A percentile compares a stretch with the other conserved stretches of the same genome.
Evolutionary conservation across 179 eudicot genomes (phyloP).

Genomic region (Carnegiea gigantea): DNA sequence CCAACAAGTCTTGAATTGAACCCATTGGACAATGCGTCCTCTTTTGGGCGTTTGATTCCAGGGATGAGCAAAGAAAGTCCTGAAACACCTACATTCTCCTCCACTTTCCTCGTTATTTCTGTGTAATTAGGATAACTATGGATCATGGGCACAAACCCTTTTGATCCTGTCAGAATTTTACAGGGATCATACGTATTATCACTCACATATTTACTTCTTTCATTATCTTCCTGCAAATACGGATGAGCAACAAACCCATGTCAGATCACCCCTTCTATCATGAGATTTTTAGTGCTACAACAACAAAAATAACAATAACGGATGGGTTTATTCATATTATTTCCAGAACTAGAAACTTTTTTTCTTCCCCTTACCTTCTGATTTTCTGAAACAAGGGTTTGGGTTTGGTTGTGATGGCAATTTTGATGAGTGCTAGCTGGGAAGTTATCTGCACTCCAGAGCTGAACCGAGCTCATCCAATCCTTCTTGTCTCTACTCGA

Average conservation of each 20-base stretch:
- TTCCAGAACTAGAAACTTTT: background rate
- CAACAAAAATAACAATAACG: background rate
- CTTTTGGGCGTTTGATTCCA: conserved; percentile 37
- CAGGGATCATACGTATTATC: conserved; percentile 29
- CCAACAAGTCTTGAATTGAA: conserved; percentile 32
- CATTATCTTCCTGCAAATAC: conserved; percentile 33
- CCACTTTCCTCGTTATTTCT: conserved; percentile 30
- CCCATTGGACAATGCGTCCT: conserved; percentile 28
- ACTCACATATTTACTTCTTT: conserved; percentile 12
- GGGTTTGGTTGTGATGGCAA: conserved; percentile 11
- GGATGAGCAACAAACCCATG: conserved; percentile 7
- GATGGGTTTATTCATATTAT: background rate
- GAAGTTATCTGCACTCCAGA: conserved; percentile 50
- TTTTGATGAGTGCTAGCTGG: conserved; percentile 15
- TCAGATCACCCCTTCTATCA: conserved; percentile 5
- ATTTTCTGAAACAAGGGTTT: conserved; percentile 26
- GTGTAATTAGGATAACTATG: conserved; percentile 32
- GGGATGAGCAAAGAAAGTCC: conserved; percentile 55
- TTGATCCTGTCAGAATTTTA: conserved; percentile 22
- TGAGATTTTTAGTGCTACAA: background rate
- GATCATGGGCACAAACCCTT: conserved; percentile 39
- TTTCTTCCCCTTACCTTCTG: conserved; percentile 31
- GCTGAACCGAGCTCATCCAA: conserved; percentile 86
- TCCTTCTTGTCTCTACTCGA: conserved; percentile 55
- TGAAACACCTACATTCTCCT: conserved; percentile 33